Evolutionary conservation across 2,329 filamentous ascomycete species (phyloP).

Genomic region (Pezicula neosporulosa): DNA sequence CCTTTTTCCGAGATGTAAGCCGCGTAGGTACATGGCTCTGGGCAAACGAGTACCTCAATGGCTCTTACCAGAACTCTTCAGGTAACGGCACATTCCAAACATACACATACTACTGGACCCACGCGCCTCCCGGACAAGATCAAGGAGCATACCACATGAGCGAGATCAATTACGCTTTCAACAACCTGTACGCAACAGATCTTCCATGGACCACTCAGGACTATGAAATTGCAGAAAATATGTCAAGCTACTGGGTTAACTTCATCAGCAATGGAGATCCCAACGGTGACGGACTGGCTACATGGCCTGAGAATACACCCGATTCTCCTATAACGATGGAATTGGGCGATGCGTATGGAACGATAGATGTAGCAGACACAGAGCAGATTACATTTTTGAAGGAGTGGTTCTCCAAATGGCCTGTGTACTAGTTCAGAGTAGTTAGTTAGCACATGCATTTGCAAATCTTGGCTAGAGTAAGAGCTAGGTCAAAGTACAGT

Average conservation of each 20-base stretch:
- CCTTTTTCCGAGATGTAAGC: conserved; percentile 21
- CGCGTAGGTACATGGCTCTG: conserved; percentile 25
- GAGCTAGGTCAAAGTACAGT: too few relatives aligned
- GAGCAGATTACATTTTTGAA: background rate
- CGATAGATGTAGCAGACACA: background rate
- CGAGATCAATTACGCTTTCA: conserved; percentile 28
- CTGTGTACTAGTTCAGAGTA: background rate
- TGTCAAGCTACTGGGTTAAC: conserved; percentile 69
- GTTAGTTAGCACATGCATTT: too few relatives aligned
- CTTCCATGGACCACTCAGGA: conserved; percentile 15
- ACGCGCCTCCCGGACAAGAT: conserved; percentile 20
- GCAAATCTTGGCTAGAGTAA: too few relatives aligned
- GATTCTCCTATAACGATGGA: background rate
- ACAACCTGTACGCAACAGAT: conserved; percentile 22
- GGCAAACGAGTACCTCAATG: conserved; percentile 20
- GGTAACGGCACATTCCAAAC: conserved; percentile 21
- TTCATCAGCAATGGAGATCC: conserved; percentile 65
- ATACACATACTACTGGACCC: conserved; percentile 28
- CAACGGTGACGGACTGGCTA: conserved; percentile 36
- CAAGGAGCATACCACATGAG: conserved; percentile 25
- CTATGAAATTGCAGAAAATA: conserved; percentile 17
- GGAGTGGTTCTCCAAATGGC: background rate
- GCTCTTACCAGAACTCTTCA: background rate
- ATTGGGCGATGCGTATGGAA: background rate
- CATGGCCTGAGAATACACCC: conserved; percentile 5